Base-by-base conservation (phyloP, 441 rosid genomes). In the Corymbia calophylla region DNA sequence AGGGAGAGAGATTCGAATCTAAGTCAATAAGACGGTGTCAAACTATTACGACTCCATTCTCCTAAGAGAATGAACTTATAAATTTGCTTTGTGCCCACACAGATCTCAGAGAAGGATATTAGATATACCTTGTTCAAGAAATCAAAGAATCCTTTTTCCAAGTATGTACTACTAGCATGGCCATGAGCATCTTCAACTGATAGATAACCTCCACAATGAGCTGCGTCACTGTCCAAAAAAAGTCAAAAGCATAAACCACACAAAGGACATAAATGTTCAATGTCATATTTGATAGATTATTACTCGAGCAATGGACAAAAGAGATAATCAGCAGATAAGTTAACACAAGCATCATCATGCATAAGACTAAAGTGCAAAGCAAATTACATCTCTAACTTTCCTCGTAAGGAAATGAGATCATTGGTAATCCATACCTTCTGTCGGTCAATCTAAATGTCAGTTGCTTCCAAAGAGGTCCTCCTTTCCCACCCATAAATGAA, bases 401-500 rank as follows among this genome's bases (percentile, higher is more conserved):
- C 27, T 54, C 15, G 87, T 86, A 39, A 84, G 29, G 29, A 44
- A 49, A 53, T 47, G 86, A 54, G 35, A 44, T n/a, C n/a, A 56
- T 86, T 64, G 58, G 89, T 56, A 88, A 88, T 90, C 91, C 94
- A 92, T 91, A 96, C 99, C 99, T 96, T 91, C 93, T 91, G 89
- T 95, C 94, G 44, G 96, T 93, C 91, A 98, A 93, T 93, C 94
- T 95, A 93, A 93, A 98, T 55, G 97, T 95, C 95, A 96, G 89
- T 91, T 95, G 97, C 95, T 95, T 96, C 99, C 99, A 98, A 90
- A 98, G 99, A 87, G 97, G 93, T 94, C 99, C 99, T 55, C 99
- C 99, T 95, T 94, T 96, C 88, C 97, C 96, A 56, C 99, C 99
- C 98, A 98, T 96, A 92, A 96, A 96, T 2, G 99, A 98, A 92